Evolutionary conservation across 148 eudicot species (phyloP), one percentile per base, ranked within the genome.

Genomic region (Rhododendron kiyosumense): DNA sequence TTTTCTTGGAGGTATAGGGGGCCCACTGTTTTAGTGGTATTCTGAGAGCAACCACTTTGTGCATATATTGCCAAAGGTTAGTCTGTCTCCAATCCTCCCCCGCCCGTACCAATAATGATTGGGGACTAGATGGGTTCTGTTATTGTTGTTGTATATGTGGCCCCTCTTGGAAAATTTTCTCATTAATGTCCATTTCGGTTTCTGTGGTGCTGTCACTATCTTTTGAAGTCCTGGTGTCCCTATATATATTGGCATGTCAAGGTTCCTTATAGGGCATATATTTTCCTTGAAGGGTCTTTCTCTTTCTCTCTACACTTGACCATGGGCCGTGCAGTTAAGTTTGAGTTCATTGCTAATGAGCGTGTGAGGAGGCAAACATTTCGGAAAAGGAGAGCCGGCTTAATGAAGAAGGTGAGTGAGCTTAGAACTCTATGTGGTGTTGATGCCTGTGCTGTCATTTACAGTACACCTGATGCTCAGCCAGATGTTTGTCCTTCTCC

Each of bases 391-490:
- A 83, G 59, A 81, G 61, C 81, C 2, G 85, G 82, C 1, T 83
- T 82, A 4, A 61, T 83, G 52, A 82, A 86, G 74, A 86, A 86
- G 81, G 73, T 83, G 59, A 77, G 71, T 24, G 88, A 87, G 45
- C 32, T 87, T 22, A 78, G 48, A 28, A 84, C 80, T 12, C 32
- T 87, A 3, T 87, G 88, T 48, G 49, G 46, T 48, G 86, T 84
- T 78, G 88, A 87, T 63, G 84, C 80, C 24, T 84, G 79, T 84
- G 85, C 30, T 84, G 7, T 84, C n/a, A 84, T 84, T 3, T 84
- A 84, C 2, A 10, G 30, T 34, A 32, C 61, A 54, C 9, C 28
- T 18, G 46, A 5, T 74, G 85, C 28, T 74, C 48, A 84, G 45
- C 85, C 80, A 18, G 80, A 84, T 48, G 80, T 84, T 84, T 51